phyloP scores from a whole-genome alignment of 2,329 filamentous ascomycete species.

The Phaeoacremonium minimum region DNA sequence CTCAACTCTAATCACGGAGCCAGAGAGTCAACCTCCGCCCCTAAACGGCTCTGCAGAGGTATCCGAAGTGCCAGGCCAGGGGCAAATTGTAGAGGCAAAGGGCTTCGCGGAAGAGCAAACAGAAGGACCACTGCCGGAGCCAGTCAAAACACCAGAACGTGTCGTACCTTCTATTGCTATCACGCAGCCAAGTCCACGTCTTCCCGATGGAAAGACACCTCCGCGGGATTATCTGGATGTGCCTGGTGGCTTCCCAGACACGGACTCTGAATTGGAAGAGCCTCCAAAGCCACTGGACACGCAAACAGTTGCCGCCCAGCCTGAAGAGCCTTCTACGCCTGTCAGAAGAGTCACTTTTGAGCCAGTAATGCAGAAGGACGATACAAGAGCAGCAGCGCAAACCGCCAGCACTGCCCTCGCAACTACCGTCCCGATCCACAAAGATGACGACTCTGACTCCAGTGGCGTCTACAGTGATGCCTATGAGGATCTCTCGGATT shows the following conservation, averaged over 20 bases:
- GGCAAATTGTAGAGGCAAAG: no score
- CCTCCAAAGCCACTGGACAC: not conserved
- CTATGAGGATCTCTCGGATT: slow-evolving; percentile 65
- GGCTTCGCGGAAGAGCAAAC: slow-evolving; percentile 3
- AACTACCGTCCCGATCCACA: slow-evolving; percentile 20
- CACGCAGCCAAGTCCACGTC: slow-evolving; percentile 36
- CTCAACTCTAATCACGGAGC: slow-evolving; percentile 6
- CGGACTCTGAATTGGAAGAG: slow-evolving; percentile 19
- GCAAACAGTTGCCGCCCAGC: not conserved
- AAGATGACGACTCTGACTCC: slow-evolving; percentile 38
- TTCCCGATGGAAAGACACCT: slow-evolving; percentile 12
- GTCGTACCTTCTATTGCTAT: slow-evolving; percentile 42
- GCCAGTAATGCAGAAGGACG: slow-evolving; percentile 13
- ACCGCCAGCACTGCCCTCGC: slow-evolving; percentile 15
- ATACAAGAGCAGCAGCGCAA: slow-evolving; percentile 9
- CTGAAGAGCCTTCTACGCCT: slow-evolving; percentile 4
- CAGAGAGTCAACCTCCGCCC: not conserved
- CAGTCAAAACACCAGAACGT: slow-evolving; percentile 3
- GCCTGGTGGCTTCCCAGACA: slow-evolving; percentile 56
- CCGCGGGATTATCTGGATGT: slow-evolving; percentile 38
- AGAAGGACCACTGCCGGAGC: slow-evolving; percentile 3
- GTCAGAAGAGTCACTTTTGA: slow-evolving; percentile 12
- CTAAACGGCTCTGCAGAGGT: not conserved
- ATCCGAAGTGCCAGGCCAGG: no score
- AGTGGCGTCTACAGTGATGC: slow-evolving; percentile 71